Conservation (phyloP, 768 basidiomycete genomes). For the Russula griseocarnosa region DNA sequence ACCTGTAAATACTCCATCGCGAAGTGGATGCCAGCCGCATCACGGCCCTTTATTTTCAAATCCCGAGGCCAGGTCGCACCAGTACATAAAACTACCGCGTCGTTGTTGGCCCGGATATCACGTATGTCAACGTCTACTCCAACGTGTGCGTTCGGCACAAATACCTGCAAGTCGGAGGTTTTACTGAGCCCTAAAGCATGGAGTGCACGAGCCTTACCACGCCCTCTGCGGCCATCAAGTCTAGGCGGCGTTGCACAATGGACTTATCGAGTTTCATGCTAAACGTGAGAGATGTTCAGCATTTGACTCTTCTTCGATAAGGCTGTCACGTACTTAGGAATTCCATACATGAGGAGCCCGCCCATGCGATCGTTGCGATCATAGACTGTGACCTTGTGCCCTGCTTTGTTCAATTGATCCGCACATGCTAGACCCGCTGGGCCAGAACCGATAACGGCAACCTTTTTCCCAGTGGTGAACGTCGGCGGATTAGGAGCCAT, state of each 20-base stretch:
- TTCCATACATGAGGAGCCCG: constrained; percentile 95
- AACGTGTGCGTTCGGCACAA: constrained; percentile 81
- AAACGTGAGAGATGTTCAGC: constrained; percentile 22
- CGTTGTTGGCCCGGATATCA: constrained; percentile 71
- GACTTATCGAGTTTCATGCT: constrained; percentile 97
- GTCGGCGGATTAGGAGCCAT: constrained; percentile 79
- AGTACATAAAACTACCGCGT: constrained; percentile 86
- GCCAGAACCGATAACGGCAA: constrained; percentile 93
- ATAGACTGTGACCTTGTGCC: constrained; percentile 90
- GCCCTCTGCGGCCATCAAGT: constrained; percentile 93
- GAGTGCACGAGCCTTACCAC: constrained; percentile 51
- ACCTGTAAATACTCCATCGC: constrained; percentile 97
- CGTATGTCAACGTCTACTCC: constrained; percentile 76
- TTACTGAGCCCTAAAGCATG: constrained; percentile 5
- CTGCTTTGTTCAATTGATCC: constrained; percentile 97
- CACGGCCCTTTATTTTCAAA: constrained; percentile 80
- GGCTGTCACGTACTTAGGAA: constrained; percentile 66
- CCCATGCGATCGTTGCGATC: constrained; percentile 97
- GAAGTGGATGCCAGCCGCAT: constrained; percentile 86
- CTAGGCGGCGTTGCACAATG: constrained; percentile 89
- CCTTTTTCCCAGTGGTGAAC: constrained; percentile 79
- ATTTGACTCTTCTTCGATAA: constrained; percentile 24
- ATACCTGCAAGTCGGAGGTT: constrained; percentile 48
- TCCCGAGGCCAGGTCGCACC: constrained; percentile 98
- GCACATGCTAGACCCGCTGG: constrained; percentile 94